phyloP scores from a whole-genome alignment of 2,329 filamentous ascomycete genomes.

The Epichloe elymi region DNA sequence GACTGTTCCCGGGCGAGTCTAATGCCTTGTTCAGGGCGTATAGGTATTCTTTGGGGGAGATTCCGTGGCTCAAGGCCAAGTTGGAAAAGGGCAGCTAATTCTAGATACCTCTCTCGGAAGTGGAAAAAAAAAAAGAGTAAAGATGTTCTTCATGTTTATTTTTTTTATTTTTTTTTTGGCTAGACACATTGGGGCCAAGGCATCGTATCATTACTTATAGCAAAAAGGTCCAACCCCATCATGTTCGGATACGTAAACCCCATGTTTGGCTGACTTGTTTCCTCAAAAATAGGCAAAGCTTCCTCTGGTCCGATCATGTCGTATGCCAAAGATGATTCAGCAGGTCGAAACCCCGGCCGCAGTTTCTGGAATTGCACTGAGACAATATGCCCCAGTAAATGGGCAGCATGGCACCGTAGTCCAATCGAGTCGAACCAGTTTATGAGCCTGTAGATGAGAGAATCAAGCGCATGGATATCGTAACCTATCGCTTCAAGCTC shows the following conservation, averaged over 20 bases:
- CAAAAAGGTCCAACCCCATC: not conserved
- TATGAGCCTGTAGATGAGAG: conserved; percentile 9
- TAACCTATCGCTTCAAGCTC: conserved; percentile 7
- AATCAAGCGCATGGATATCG: conserved; percentile 8
- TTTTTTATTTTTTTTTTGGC: not conserved
- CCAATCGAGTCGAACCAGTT: conserved; percentile 14
- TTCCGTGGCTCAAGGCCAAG: conserved; percentile 13
- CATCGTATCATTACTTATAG: not conserved
- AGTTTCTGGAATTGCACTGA: conserved; percentile 11
- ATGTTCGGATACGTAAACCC: not conserved
- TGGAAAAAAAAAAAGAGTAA: no score
- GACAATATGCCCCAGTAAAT: conserved; percentile 14
- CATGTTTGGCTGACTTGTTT: not conserved
- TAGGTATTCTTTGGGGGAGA: conserved; percentile 14
- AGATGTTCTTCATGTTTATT: not conserved
- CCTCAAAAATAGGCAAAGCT: not conserved
- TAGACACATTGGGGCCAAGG: not conserved
- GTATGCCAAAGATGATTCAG: not conserved
- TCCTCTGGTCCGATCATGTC: not conserved
- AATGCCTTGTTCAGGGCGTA: conserved; percentile 17
- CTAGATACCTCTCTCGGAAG: no score
- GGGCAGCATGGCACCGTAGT: conserved; percentile 12
- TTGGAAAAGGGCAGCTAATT: not conserved
- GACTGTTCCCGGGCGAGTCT: conserved; percentile 17
- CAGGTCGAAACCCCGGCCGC: not conserved